Evolutionary conservation across 148 eudicot species (phyloP).

Genomic region (Rhododendron vialii): DNA sequence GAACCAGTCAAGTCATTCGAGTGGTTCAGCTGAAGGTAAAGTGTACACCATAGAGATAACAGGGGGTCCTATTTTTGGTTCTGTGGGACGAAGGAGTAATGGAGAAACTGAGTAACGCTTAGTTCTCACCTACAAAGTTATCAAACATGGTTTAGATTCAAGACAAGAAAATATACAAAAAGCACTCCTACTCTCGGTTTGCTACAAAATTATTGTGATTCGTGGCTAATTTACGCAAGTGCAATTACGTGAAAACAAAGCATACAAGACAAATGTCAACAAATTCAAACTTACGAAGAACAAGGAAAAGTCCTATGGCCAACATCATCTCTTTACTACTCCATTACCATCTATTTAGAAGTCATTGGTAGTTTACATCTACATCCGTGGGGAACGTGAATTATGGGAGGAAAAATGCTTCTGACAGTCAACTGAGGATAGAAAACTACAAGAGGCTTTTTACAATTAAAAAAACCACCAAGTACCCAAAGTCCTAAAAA

Average conservation of each 20-base stretch:
- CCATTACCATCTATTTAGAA: background rate
- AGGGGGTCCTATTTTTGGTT: too few species aligned
- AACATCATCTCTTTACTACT: background rate
- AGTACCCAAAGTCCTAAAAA: background rate
- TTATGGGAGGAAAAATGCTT: background rate
- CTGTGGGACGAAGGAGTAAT: too few species aligned
- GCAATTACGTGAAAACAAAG: background rate
- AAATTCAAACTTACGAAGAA: background rate
- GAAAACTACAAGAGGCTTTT: background rate
- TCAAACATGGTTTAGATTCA: too few species aligned
- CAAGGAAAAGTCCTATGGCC: background rate
- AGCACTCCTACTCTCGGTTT: background rate
- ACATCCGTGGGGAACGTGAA: background rate
- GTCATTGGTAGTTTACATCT: background rate
- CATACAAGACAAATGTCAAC: background rate
- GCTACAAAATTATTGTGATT: background rate
- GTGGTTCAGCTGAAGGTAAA: too few species aligned
- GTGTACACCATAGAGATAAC: too few species aligned
- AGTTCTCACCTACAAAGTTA: too few species aligned
- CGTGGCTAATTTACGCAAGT: background rate
- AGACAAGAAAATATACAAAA: background rate
- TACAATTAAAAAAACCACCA: background rate
- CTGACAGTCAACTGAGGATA: background rate
- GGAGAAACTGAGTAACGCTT: too few species aligned
- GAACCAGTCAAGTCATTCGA: too few species aligned